Percentiles rank a stretch among this genome's conserved stretches.
phyloP scores from a whole-genome alignment of 2,329 filamentous ascomycete genomes.

The Cercospora sojina region DNA sequence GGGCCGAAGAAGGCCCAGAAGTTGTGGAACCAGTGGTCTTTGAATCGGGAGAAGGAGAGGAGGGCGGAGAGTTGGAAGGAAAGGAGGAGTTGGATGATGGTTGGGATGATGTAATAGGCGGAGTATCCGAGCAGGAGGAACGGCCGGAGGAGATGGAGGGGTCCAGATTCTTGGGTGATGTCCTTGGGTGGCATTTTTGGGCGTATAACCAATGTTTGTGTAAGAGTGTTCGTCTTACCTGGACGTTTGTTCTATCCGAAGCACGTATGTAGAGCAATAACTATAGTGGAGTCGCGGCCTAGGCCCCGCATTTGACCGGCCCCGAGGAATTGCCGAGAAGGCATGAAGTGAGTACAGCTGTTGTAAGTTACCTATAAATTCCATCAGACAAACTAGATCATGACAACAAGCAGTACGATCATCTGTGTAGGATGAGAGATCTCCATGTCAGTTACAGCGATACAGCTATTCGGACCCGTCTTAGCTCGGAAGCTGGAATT shows the following conservation, averaged over 20 bases:
- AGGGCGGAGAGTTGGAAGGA: slow-evolving; percentile 30
- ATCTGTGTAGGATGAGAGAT: no score
- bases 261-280: background rate
- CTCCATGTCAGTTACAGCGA: no score
- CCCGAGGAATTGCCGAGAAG: background rate
- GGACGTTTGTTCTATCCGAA: background rate
- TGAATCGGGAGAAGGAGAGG: slow-evolving; percentile 34
- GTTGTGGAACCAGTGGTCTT: slow-evolving; percentile 56
- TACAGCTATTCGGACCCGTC: no score
- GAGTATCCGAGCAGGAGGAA: slow-evolving; percentile 53
- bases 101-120: slow-evolving; percentile 52
- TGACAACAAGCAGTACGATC: background rate
- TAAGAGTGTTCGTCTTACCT: background rate
- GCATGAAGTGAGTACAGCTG: no score
- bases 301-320: background rate
- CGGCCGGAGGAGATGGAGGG: slow-evolving; percentile 37
- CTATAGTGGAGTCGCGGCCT: background rate
- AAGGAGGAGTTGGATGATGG: slow-evolving; percentile 46
- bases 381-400: no score
- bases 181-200: slow-evolving; percentile 20
- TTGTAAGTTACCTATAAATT: no score
- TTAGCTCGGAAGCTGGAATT: background rate
- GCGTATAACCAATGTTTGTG: background rate
- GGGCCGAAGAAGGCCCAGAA: slow-evolving; percentile 62
- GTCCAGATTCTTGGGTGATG: slow-evolving; percentile 20